phyloP scores from a whole-genome alignment of 2,329 filamentous ascomycete species.

The Amphichorda felina region DNA sequence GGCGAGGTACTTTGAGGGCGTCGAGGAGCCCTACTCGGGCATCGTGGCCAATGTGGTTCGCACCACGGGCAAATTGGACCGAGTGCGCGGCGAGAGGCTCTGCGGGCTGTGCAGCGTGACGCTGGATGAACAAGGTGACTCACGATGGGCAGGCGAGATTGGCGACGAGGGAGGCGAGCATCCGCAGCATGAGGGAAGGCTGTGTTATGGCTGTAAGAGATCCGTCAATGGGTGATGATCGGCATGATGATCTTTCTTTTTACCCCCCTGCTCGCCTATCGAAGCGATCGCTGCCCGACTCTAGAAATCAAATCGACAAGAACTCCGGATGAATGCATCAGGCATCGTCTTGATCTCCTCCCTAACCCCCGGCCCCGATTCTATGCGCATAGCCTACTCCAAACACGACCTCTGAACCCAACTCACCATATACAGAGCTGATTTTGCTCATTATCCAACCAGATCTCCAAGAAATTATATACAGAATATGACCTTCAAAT shows the following conservation, averaged over 20 bases:
- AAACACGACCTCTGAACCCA: no score
- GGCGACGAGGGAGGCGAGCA: constrained; percentile 22
- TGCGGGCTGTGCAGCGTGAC: constrained; percentile 63
- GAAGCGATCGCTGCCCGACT: not conserved
- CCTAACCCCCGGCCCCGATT: not conserved
- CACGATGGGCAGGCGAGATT: constrained; percentile 50
- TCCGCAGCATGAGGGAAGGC: constrained; percentile 11
- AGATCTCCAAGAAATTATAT: no score
- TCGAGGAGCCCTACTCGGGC: constrained; percentile 77
- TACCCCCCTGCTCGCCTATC: not conserved
- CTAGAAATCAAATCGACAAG: not conserved
- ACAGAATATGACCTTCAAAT: no score
- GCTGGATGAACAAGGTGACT: constrained; percentile 50
- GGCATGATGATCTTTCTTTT: not conserved
- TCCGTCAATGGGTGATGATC: constrained; percentile 41
- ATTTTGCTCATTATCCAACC: no score
- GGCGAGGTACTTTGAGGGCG: constrained; percentile 68
- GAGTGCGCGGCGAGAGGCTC: constrained; percentile 20
- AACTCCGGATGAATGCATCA: constrained; percentile 1
- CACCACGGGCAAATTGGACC: constrained; percentile 71
- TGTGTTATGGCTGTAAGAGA: constrained; percentile 68
- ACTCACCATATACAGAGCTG: no score
- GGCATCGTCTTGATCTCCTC: not conserved
- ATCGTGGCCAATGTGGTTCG: constrained; percentile 93
- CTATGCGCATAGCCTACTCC: not conserved